These are phyloP conservation scores for Wickerhamiella vanderwaltii DNA, from an alignment of 805 yeast species.

Conservation along the genomic window DNA sequence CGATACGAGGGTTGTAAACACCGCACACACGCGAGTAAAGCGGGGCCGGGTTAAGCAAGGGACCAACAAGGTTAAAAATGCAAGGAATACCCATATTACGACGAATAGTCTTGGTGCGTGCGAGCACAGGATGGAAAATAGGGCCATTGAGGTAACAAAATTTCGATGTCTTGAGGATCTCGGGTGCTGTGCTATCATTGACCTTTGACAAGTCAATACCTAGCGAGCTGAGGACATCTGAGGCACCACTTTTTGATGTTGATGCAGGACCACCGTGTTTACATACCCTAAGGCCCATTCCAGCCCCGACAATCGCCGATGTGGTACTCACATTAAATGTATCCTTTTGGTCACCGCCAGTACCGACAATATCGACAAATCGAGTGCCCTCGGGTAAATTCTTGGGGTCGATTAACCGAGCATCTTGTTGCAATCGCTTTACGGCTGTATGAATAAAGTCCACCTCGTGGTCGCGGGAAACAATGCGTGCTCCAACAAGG, in stretches of 20 bases:
- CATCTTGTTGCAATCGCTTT: conserved; percentile 48
- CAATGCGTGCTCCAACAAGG: conserved; percentile 59
- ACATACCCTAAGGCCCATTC: conserved; percentile 66
- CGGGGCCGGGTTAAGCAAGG: conserved; percentile 83
- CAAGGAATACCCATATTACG: conserved; percentile 77
- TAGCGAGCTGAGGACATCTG: conserved; percentile 68
- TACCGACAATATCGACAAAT: conserved; percentile 85
- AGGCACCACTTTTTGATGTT: conserved; percentile 86
- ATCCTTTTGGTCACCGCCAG: conserved; percentile 98
- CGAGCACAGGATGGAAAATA: conserved; percentile 87
- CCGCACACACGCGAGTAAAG: conserved; percentile 73
- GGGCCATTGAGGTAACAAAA: conserved; percentile 83
- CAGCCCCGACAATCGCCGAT: conserved; percentile 87
- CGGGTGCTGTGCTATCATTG: conserved; percentile 47
- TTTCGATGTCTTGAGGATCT: conserved; percentile 34
- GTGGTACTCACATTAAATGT: conserved; percentile 95
- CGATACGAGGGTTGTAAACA: conserved; percentile 69
- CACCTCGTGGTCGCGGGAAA: conserved; percentile 69
- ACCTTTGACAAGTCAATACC: conserved; percentile 75
- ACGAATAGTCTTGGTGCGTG: conserved; percentile 65
- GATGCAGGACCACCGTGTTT: conserved; percentile 98
- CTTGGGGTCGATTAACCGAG: conserved; percentile 21
- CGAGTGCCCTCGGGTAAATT: conserved; percentile 28
- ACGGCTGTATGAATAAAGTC: conserved; percentile 82
- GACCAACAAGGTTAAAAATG: conserved; percentile 88